These are phyloP conservation scores for Crithidia sp. DNA, from an alignment of 208 protist genomes.

Conservation along the genomic window DNA sequence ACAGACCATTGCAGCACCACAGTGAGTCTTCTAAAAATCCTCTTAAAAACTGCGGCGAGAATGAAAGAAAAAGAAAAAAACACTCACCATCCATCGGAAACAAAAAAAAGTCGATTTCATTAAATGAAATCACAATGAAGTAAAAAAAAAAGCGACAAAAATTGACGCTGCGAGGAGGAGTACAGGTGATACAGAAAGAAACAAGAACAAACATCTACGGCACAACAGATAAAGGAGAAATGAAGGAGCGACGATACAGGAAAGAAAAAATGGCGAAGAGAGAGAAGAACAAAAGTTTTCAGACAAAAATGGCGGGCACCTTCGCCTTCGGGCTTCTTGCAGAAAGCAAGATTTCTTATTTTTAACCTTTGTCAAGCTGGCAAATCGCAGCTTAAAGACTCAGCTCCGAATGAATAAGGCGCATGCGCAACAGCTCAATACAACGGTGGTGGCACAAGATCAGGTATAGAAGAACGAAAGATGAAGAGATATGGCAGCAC, in stretches of 20 bases:
- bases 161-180: slow-evolving; percentile 9
- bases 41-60: neutral
- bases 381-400: too few species aligned
- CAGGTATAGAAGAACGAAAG: too few species aligned
- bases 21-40: neutral
- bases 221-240: too few species aligned
- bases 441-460: too few species aligned
- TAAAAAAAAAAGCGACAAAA: slow-evolving; percentile 12
- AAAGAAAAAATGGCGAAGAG: slow-evolving; percentile 1
- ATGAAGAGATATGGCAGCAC: too few species aligned
- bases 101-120: neutral
- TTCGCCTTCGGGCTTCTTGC: neutral
- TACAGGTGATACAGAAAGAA: slow-evolving; percentile 17
- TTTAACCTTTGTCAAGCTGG: too few species aligned
- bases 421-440: too few species aligned
- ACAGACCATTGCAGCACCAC: neutral
- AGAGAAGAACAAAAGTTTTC: neutral
- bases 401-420: too few species aligned
- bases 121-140: slow-evolving; percentile 8
- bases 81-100: neutral
- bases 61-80: neutral
- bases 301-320: neutral
- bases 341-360: neutral
- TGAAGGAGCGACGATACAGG: neutral
- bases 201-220: neutral